These are phyloP conservation scores for Tuctoria greenei DNA, from an alignment of 176 grass and related monocot genomes.

Conservation along the genomic window DNA sequence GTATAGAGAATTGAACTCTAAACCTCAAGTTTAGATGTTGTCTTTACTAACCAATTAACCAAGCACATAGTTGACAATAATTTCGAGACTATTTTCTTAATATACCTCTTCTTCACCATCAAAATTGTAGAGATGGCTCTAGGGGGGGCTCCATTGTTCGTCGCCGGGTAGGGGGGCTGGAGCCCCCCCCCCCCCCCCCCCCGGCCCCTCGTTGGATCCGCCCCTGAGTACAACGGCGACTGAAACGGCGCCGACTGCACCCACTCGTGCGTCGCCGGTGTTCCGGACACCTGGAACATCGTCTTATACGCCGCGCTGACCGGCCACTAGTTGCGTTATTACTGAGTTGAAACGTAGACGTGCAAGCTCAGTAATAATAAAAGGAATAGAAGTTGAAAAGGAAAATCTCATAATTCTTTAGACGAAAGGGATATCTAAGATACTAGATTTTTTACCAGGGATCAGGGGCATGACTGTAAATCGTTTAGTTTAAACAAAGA, in stretches of 20 bases:
- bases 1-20: no score
- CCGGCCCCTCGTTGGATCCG: no score
- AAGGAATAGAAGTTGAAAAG: neutral
- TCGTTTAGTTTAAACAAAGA: neutral
- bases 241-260: slow-evolving; percentile 63
- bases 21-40: no score
- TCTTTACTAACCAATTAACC: no score
- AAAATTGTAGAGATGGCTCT: no score
- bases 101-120: no score
- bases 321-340: slow-evolving; percentile 8
- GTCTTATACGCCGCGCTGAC: slow-evolving; percentile 68
- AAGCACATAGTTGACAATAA: no score
- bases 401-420: neutral
- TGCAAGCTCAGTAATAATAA: neutral
- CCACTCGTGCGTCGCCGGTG: slow-evolving; percentile 78
- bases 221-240: slow-evolving; percentile 61
- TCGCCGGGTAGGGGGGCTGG: no score
- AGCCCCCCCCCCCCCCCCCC: no score
- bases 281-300: slow-evolving; percentile 80
- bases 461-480: neutral
- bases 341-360: neutral
- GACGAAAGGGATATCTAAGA: neutral
- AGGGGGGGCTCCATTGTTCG: no score
- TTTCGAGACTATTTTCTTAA: no score
- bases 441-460: neutral